phyloP scores from a whole-genome alignment of 2,329 filamentous ascomycete species.

The Thielaviopsis populi region DNA sequence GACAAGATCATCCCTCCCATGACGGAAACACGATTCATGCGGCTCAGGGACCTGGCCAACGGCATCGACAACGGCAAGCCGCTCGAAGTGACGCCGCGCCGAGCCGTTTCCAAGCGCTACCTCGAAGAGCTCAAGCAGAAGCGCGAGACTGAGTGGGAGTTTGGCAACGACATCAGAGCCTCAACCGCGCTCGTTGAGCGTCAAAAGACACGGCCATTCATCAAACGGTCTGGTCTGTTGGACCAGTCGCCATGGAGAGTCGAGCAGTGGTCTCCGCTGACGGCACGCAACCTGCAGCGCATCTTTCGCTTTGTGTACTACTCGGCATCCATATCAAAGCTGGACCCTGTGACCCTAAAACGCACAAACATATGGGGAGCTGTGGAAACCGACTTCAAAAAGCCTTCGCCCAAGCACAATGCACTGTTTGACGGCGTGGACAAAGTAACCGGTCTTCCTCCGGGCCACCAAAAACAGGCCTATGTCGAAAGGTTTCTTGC shows the following conservation, averaged over 20 bases:
- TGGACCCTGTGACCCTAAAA: conserved; percentile 1
- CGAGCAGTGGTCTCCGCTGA: conserved; percentile 8
- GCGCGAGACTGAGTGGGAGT: conserved; percentile 5
- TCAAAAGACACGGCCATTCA: conserved; percentile 13
- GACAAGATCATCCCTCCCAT: conserved; percentile 33
- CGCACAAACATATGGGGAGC: conserved; percentile 11
- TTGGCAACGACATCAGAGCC: conserved; percentile 8
- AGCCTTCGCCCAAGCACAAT: background rate
- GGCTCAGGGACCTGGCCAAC: conserved; percentile 9
- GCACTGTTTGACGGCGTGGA: conserved; percentile 8
- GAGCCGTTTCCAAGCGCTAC: background rate
- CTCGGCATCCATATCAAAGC: conserved; percentile 12
- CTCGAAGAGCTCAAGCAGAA: background rate
- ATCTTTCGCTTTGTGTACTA: conserved; percentile 14
- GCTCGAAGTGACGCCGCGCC: conserved; percentile 7
- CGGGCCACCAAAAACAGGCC: conserved; percentile 5
- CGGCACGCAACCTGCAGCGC: conserved; percentile 14
- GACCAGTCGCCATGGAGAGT: conserved; percentile 12
- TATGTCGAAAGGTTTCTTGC: background rate
- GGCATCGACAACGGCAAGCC: conserved; percentile 13
- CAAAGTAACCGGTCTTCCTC: conserved; percentile 8
- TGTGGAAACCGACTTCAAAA: conserved; percentile 4
- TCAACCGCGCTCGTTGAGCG: conserved; percentile 6
- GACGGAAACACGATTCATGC: conserved; percentile 8
- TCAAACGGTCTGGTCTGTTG: conserved; percentile 9